Conservation (phyloP, 345 rosid genomes). For the Anacardium occidentale region DNA sequence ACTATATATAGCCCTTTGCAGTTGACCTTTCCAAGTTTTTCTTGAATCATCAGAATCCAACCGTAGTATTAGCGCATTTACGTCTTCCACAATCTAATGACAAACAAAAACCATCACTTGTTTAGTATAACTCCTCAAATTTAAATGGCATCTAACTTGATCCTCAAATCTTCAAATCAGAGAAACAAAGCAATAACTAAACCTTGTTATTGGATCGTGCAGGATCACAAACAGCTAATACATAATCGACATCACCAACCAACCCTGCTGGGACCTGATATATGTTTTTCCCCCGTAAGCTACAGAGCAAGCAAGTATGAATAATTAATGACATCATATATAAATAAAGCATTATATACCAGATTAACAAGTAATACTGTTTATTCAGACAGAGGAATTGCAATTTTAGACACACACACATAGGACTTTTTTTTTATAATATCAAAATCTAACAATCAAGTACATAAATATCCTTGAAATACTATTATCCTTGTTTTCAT, state of each 20-base stretch:
- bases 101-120: constrained; percentile 18
- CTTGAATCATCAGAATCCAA: constrained; percentile 71
- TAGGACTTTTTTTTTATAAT: not conserved
- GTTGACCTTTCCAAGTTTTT: constrained; percentile 77
- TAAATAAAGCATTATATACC: constrained; percentile 8
- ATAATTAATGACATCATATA: constrained; percentile 19
- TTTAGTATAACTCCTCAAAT: constrained; percentile 10
- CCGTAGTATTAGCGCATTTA: constrained; percentile 61
- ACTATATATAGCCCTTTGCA: constrained; percentile 86
- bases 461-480: too few relatives aligned
- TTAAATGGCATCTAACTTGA: constrained; percentile 5
- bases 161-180: constrained; percentile 13
- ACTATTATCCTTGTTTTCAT: too few relatives aligned
- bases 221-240: constrained; percentile 71
- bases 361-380: not conserved
- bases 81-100: constrained; percentile 80
- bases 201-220: constrained; percentile 63
- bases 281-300: constrained; percentile 84
- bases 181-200: constrained; percentile 16
- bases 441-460: not conserved
- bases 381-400: not conserved
- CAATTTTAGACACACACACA: not conserved
- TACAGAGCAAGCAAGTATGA: constrained; percentile 32
- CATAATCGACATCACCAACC: constrained; percentile 68
- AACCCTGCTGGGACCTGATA: constrained; percentile 65